Evolutionary conservation across 164 flowering plant genomes (phyloP), one percentile per base, ranked within the genome.

Genomic region (Stephania japonica): DNA sequence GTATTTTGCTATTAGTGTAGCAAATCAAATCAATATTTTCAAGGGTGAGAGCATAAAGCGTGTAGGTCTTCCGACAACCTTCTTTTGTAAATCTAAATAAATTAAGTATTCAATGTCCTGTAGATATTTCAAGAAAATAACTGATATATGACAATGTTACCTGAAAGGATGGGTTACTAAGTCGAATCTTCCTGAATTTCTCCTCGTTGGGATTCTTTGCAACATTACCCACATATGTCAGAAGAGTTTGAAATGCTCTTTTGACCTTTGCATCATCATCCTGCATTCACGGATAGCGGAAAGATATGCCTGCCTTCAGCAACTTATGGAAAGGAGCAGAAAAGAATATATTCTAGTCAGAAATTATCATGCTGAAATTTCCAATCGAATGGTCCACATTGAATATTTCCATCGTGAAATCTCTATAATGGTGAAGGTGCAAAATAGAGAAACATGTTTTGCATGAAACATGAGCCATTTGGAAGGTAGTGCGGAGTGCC

Each of bases 201-300:
- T 96, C 99, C 86, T 96, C 99, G 42, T 85, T 80, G 1, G 97
- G 97, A 83, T 84, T 91, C 81, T 81, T 90, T 49, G 85, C 97
- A 59, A 88, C 95, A 83, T 96, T 96, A 42, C 96, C 96, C 18
- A 91, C 82, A 74, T 84, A 96, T 0, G 97, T 92, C 21, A 96
- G 73, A 21, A 93, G 92, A 27, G 99, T 96, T 78, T 96, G 94
- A 85, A 96, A 93, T 78, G 97, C 99, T 72, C 83, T 88, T 84
- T 96, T 96, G 72, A 93, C 97, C 85, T 81, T 90, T 70, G 93
- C 94, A 77, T 93, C 99, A 42, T 93, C 97, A 43, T 93, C 98
- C 99, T 96, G 75, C 69, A 32, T 44, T 63, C 64, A 68, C 4
- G 56, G 65, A 73, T 26, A 68, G 14, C 59, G 12, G 12, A 50